phyloP scores from a whole-genome alignment of 495 filamentous ascomycete species.

The Glarea lozoyensis region DNA sequence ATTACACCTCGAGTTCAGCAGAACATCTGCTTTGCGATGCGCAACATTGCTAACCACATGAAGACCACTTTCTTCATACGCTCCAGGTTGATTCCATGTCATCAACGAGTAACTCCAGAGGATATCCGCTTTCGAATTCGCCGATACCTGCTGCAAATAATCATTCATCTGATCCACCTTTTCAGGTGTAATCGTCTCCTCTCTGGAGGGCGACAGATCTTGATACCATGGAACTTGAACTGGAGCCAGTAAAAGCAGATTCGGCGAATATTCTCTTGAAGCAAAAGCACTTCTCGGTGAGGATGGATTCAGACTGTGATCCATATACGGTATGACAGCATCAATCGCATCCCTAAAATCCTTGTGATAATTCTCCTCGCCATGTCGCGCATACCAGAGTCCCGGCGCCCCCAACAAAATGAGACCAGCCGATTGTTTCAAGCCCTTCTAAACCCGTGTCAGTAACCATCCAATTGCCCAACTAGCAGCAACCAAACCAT shows the following conservation, averaged over 20 bases:
- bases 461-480: too few species aligned
- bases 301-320: constrained; percentile 2
- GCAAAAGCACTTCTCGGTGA: neutral
- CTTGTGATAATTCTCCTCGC: constrained; percentile 33
- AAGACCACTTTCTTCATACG: constrained; percentile 41
- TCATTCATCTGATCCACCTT: constrained; percentile 47
- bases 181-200: constrained; percentile 37
- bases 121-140: constrained; percentile 33
- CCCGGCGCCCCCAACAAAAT: constrained; percentile 42
- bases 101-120: constrained; percentile 43
- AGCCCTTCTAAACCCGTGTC: too few species aligned
- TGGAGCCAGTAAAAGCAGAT: constrained; percentile 41
- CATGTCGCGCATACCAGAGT: constrained; percentile 47
- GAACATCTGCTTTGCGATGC: constrained; percentile 38
- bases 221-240: constrained; percentile 45
- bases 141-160: constrained; percentile 38
- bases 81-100: constrained; percentile 23
- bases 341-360: constrained; percentile 39
- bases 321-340: constrained; percentile 28
- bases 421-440: too few species aligned
- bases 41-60: constrained; percentile 43
- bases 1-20: constrained; percentile 53
- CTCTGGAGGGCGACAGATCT: constrained; percentile 35
- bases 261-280: constrained; percentile 15
- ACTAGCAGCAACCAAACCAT: too few species aligned